These are phyloP conservation scores for Wickerhamomyces kurtzmanii DNA, from an alignment of 805 yeast genomes.

Conservation along the genomic window DNA sequence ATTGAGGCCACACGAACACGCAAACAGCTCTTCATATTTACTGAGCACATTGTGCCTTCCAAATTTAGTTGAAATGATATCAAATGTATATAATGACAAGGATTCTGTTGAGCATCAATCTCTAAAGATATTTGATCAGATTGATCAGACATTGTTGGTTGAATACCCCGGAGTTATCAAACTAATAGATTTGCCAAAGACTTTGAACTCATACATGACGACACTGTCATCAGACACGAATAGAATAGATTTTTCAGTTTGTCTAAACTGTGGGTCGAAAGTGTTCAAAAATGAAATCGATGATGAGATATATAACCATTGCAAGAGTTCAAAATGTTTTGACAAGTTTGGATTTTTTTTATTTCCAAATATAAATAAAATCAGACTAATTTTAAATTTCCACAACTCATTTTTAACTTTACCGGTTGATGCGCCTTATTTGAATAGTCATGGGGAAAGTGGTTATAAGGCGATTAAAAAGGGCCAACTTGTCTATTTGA, in stretches of 20 bases:
- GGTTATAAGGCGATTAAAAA: slow-evolving; percentile 44
- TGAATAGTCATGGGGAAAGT: slow-evolving; percentile 70
- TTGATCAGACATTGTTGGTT: slow-evolving; percentile 3
- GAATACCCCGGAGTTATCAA: slow-evolving; percentile 48
- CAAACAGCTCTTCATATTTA: no score
- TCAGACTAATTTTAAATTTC: slow-evolving; percentile 13
- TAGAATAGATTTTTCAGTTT: slow-evolving; percentile 32
- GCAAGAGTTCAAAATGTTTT: no score
- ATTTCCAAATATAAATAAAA: slow-evolving; percentile 23
- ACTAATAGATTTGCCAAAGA: slow-evolving; percentile 40
- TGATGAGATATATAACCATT: slow-evolving; percentile 17
- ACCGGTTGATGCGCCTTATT: slow-evolving; percentile 54
- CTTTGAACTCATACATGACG: no score
- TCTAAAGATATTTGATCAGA: neutral
- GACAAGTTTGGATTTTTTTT: slow-evolving; percentile 24
- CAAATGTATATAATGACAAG: no score
- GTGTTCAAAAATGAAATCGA: slow-evolving; percentile 19
- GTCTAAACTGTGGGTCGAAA: slow-evolving; percentile 35
- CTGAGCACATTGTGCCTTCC: no score
- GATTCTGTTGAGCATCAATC: no score
- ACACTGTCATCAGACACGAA: slow-evolving; percentile 2
- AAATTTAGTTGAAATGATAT: no score
- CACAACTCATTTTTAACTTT: slow-evolving; percentile 19
- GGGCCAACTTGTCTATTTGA: slow-evolving; percentile 46
- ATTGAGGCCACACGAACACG: no score